Percentiles rank a stretch among this genome's conserved stretches.
phyloP scores from a whole-genome alignment of 805 yeast species.

The Teunomyces cretensis region DNA sequence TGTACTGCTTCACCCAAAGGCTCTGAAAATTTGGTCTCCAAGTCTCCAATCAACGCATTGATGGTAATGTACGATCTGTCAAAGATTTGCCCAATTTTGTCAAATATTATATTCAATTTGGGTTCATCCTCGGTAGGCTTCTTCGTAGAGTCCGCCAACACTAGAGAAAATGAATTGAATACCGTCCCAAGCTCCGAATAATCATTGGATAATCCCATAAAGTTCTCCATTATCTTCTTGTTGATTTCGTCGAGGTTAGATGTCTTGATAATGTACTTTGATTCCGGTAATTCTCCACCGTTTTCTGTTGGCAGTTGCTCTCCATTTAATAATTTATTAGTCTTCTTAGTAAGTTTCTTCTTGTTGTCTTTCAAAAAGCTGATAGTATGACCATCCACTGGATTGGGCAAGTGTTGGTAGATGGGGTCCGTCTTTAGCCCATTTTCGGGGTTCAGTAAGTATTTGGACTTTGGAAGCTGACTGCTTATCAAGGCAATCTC shows the following conservation, averaged over 20 bases:
- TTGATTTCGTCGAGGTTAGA: slow-evolving; percentile 58
- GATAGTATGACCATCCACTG: slow-evolving; percentile 26
- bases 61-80: slow-evolving; percentile 64
- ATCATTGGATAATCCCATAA: slow-evolving; percentile 59
- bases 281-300: slow-evolving; percentile 1
- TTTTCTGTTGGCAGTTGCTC: slow-evolving; percentile 4
- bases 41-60: slow-evolving; percentile 49
- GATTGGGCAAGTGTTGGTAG: slow-evolving; percentile 35
- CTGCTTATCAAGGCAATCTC: slow-evolving; percentile 41
- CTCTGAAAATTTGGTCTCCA: slow-evolving; percentile 62
- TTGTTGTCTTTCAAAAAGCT: slow-evolving; percentile 33
- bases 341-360: slow-evolving; percentile 25
- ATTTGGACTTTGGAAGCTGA: slow-evolving; percentile 41
- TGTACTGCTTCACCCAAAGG: slow-evolving; percentile 74
- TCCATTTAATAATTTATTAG: slow-evolving; percentile 17
- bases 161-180: slow-evolving; percentile 54
- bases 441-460: slow-evolving; percentile 45
- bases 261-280: slow-evolving; percentile 20
- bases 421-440: slow-evolving; percentile 37
- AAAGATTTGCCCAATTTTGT: slow-evolving; percentile 81
- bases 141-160: slow-evolving; percentile 32
- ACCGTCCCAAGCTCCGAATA: slow-evolving; percentile 71
- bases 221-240: slow-evolving; percentile 53
- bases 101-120: slow-evolving; percentile 46
- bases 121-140: slow-evolving; percentile 20